Evolutionary conservation across 2,329 filamentous ascomycete species (phyloP).

Genomic region (Simplicillium sp.): DNA sequence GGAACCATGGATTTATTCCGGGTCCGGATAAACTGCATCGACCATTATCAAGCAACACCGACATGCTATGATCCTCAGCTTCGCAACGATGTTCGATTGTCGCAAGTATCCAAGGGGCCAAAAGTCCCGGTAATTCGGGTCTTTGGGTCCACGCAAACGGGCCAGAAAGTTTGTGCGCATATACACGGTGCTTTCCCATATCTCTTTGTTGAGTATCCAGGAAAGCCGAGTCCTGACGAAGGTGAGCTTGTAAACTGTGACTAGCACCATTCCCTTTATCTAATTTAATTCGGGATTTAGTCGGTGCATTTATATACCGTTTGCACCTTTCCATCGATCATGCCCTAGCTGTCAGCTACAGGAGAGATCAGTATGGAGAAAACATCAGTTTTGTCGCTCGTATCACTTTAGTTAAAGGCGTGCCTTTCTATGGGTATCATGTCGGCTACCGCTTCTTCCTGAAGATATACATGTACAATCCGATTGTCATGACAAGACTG

Average conservation of each 20-base stretch:
- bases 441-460: slow-evolving; percentile 86
- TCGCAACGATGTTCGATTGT: slow-evolving; percentile 51
- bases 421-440: slow-evolving; percentile 93
- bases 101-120: slow-evolving; percentile 52
- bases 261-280: slow-evolving; percentile 6
- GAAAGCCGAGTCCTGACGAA: slow-evolving; percentile 54
- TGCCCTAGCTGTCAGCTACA: slow-evolving; percentile 77
- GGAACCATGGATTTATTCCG: slow-evolving; percentile 59
- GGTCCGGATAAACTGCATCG: slow-evolving; percentile 89
- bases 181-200: slow-evolving; percentile 95
- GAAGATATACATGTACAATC: slow-evolving; percentile 92
- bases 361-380: slow-evolving; percentile 61
- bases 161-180: slow-evolving; percentile 92
- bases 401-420: slow-evolving; percentile 83
- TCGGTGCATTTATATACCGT: slow-evolving; percentile 64
- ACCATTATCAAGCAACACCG: slow-evolving; percentile 79
- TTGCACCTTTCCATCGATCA: slow-evolving; percentile 85
- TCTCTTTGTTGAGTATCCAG: slow-evolving; percentile 80
- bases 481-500: slow-evolving; percentile 75
- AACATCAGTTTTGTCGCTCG: slow-evolving; percentile 70
- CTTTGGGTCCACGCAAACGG: slow-evolving; percentile 88
- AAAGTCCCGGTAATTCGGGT: slow-evolving; percentile 80
- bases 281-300: slow-evolving; percentile 27
- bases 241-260: slow-evolving; percentile 37
- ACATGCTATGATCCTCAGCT: slow-evolving; percentile 75